These are phyloP conservation scores for Metschnikowia dekortorum DNA, from an alignment of 805 yeast species.

Conservation along the genomic window DNA sequence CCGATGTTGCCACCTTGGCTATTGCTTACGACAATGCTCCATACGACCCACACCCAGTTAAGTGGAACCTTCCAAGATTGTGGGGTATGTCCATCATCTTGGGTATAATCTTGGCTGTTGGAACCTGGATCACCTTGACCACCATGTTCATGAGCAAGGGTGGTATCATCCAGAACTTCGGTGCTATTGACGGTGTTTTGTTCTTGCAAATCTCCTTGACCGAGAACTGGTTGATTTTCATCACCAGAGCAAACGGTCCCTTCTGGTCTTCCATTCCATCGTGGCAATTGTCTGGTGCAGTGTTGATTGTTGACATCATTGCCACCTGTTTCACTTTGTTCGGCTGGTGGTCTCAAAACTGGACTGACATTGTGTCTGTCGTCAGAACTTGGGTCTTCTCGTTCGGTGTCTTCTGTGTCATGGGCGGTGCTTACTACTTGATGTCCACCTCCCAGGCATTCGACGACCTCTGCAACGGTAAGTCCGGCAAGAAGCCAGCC, in stretches of 20 bases:
- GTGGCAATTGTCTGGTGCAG: constrained; percentile 96
- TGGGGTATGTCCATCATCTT: constrained; percentile 94
- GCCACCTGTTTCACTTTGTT: constrained; percentile 89
- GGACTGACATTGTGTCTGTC: constrained; percentile 93
- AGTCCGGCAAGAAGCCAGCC: constrained; percentile 52
- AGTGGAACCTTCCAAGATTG: constrained; percentile 95
- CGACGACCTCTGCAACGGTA: constrained; percentile 83
- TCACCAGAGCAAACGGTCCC: constrained; percentile 96
- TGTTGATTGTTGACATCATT: constrained; percentile 79
- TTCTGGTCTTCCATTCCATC: constrained; percentile 97
- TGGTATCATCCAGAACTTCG: constrained; percentile 95
- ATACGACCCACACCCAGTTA: constrained; percentile 86
- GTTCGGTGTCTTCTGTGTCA: constrained; percentile 92
- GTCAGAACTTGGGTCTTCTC: constrained; percentile 95
- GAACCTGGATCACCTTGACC: constrained; percentile 92
- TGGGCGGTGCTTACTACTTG: constrained; percentile 95
- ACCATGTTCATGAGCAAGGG: constrained; percentile 87
- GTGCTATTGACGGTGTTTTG: constrained; percentile 88
- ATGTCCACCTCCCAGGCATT: constrained; percentile 79
- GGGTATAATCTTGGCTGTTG: constrained; percentile 83
- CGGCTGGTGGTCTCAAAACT: constrained; percentile 98
- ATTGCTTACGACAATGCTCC: constrained; percentile 98
- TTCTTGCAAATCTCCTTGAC: constrained; percentile 92
- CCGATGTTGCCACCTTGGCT: constrained; percentile 95
- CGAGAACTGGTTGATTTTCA: constrained; percentile 96